These are phyloP conservation scores for Cavenderia fasciculata DNA, from an alignment of 78 protist species.

Conservation along the genomic window DNA sequence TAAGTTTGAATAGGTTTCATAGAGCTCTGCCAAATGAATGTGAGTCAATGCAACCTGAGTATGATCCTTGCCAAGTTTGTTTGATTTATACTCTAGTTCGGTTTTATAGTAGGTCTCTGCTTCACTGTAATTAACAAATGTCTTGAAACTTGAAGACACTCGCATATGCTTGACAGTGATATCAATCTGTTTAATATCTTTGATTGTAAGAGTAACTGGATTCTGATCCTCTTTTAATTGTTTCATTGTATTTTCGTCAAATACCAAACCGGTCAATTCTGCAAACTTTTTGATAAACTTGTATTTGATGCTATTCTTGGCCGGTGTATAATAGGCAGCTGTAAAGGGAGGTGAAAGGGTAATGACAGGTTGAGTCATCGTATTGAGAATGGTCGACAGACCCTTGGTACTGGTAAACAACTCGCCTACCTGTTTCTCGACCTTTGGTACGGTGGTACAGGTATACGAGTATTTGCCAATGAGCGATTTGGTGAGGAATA, in stretches of 20 bases:
- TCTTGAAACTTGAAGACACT: slow-evolving; percentile 27
- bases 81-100: slow-evolving; percentile 28
- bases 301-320: slow-evolving; percentile 16
- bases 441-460: not conserved
- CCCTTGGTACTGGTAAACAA: not conserved
- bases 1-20: slow-evolving; percentile 2
- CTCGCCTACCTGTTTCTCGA: slow-evolving; percentile 1
- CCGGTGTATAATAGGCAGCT: not conserved
- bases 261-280: slow-evolving; percentile 30
- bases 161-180: slow-evolving; percentile 68
- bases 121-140: slow-evolving; percentile 39
- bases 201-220: not conserved
- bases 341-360: not conserved
- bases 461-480: slow-evolving; percentile 24
- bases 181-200: slow-evolving; percentile 15
- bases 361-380: not conserved
- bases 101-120: slow-evolving; percentile 52
- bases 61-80: slow-evolving; percentile 47
- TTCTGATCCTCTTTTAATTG: slow-evolving; percentile 2
- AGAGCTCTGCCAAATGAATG: slow-evolving; percentile 52
- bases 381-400: not conserved
- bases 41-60: slow-evolving; percentile 51
- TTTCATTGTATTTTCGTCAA: not conserved
- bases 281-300: slow-evolving; percentile 36
- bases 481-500: slow-evolving; percentile 12